Evolutionary conservation across 257 asterid genomes (phyloP).

Genomic region (Verbena officinalis): DNA sequence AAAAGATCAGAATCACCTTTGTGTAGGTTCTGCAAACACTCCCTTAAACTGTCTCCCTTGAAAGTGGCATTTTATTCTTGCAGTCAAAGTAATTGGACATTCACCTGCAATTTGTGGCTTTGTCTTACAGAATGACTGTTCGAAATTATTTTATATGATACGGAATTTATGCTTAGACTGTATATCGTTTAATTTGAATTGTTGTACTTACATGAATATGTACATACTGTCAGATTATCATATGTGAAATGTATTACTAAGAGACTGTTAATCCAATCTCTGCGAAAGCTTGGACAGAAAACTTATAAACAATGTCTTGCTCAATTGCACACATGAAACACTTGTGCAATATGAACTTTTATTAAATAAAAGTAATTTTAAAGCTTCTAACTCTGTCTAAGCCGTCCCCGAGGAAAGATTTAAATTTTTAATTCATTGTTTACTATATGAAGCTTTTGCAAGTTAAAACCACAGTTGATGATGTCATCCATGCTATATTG

Average conservation of each 20-base stretch:
- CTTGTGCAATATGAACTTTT: constrained; percentile 16
- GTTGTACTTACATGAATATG: not conserved
- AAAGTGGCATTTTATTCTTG: constrained; percentile 2
- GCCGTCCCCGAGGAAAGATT: not conserved
- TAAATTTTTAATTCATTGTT: constrained; percentile 5
- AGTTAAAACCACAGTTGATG: constrained; percentile 7
- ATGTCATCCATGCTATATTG: not conserved
- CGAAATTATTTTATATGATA: not conserved
- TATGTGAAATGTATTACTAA: not conserved
- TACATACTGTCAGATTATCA: not conserved
- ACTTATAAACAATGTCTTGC: constrained; percentile 7
- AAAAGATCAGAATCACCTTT: not conserved
- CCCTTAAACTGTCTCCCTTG: constrained; percentile 2
- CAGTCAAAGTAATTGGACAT: not conserved
- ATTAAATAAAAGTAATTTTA: constrained; percentile 5
- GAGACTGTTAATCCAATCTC: not conserved
- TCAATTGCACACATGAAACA: constrained; percentile 3
- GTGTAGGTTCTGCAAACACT: not conserved
- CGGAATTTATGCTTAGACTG: constrained; percentile 11
- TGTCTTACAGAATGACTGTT: constrained; percentile 16
- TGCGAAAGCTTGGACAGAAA: constrained; percentile 13
- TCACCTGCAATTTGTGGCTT: not conserved
- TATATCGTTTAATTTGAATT: constrained; percentile 16
- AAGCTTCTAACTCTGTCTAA: not conserved
- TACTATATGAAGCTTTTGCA: constrained; percentile 19